Evolutionary conservation across 2,329 filamentous ascomycete species (phyloP).

Genomic region (Westerdykella aurantiaca): DNA sequence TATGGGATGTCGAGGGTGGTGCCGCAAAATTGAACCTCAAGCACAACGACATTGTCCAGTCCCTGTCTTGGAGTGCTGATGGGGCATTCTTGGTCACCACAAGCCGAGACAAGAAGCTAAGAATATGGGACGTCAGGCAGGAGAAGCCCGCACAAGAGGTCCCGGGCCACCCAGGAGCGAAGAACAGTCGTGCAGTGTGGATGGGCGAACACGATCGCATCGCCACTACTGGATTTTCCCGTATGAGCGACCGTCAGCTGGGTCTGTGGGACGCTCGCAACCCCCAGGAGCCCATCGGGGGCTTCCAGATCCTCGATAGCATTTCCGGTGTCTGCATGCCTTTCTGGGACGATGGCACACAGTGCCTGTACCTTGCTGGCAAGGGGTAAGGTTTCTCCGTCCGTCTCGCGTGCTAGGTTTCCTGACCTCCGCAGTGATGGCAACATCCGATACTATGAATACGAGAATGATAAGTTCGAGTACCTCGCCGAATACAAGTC

Average conservation of each 20-base stretch:
- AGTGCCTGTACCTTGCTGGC: constrained; percentile 91
- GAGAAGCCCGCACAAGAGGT: constrained; percentile 81
- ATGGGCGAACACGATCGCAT: constrained; percentile 95
- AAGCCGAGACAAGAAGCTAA: constrained; percentile 94
- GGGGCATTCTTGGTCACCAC: constrained; percentile 85
- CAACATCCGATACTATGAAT: constrained; percentile 98
- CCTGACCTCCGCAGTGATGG: constrained; percentile 61
- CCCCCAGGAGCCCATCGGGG: constrained; percentile 73
- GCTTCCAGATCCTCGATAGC: constrained; percentile 85
- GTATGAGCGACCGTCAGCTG: constrained; percentile 96
- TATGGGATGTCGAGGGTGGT: constrained; percentile 87
- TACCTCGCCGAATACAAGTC: constrained; percentile 97
- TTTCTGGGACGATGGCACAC: constrained; percentile 97
- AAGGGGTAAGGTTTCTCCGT: constrained; percentile 65
- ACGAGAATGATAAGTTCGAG: constrained; percentile 98
- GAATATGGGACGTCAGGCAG: constrained; percentile 95
- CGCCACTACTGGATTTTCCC: constrained; percentile 93
- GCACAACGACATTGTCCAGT: constrained; percentile 89
- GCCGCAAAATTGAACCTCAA: constrained; percentile 69
- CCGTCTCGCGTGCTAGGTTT: neutral
- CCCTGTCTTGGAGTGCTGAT: constrained; percentile 88
- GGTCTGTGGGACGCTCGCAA: constrained; percentile 91
- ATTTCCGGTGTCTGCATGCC: constrained; percentile 99
- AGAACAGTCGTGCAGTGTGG: constrained; percentile 97
- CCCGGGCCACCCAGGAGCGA: constrained; percentile 81